A percentile compares a stretch with the other conserved stretches of the same genome.
These are phyloP conservation scores for Gloeophyllum trabeum DNA, from an alignment of 768 basidiomycete species.

Conservation along the genomic window DNA sequence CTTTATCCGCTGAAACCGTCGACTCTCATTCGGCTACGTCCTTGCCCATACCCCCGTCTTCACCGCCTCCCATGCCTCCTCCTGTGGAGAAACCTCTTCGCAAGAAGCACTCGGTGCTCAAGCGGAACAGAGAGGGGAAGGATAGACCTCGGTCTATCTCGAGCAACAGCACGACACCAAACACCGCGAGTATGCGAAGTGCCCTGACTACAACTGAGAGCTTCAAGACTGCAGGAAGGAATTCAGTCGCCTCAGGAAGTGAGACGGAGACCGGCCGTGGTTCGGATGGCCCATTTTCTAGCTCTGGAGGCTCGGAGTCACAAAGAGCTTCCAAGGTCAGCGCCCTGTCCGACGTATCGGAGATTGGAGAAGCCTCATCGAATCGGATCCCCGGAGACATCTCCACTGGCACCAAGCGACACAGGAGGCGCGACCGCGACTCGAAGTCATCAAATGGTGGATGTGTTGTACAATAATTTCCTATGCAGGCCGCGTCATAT, in stretches of 20 bases:
- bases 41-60: constrained; percentile 6
- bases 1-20: constrained; percentile 32
- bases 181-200: constrained; percentile 44
- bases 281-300: not conserved
- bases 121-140: constrained; percentile 22
- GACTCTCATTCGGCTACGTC: constrained; percentile 19
- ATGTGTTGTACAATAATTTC: constrained; percentile 35
- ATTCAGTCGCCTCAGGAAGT: not conserved
- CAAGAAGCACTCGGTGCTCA: constrained; percentile 24
- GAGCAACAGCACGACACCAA: constrained; percentile 45
- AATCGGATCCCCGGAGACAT: constrained; percentile 24
- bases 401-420: constrained; percentile 19
- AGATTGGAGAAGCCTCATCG: no score
- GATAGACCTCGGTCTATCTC: constrained; percentile 49
- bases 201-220: constrained; percentile 39
- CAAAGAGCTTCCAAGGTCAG: not conserved
- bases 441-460: constrained; percentile 28
- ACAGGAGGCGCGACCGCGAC: constrained; percentile 22
- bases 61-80: not conserved
- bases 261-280: not conserved
- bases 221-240: not conserved
- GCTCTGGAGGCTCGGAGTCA: not conserved
- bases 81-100: constrained; percentile 8
- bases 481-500: no score
- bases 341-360: constrained; percentile 10